phyloP scores from a whole-genome alignment of 1,284 basidiomycete species.

The Termitomyces sp. region DNA sequence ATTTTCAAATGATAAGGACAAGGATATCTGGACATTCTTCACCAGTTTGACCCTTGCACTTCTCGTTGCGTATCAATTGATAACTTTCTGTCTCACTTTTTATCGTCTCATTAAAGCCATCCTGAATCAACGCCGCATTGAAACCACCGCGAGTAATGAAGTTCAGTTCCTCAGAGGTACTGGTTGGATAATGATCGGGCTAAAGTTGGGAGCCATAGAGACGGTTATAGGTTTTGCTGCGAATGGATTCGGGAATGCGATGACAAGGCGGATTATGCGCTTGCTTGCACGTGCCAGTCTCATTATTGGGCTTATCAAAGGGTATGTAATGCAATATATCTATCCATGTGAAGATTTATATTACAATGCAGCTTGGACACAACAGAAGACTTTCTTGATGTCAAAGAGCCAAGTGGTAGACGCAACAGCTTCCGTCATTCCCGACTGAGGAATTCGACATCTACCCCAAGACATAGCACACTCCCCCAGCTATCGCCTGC shows the following conservation, averaged over 20 bases:
- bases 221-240: constrained; percentile 57
- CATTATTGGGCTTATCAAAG: constrained; percentile 58
- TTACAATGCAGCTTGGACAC: constrained; percentile 37
- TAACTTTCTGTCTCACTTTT: constrained; percentile 53
- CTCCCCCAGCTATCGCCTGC: constrained; percentile 47
- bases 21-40: constrained; percentile 49
- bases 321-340: constrained; percentile 38
- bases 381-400: constrained; percentile 36
- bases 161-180: constrained; percentile 52
- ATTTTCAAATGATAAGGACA: constrained; percentile 33
- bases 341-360: background rate
- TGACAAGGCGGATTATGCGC: constrained; percentile 55
- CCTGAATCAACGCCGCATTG: constrained; percentile 46
- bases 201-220: constrained; percentile 61
- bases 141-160: constrained; percentile 39
- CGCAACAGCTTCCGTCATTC: constrained; percentile 27
- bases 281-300: constrained; percentile 48
- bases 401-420: constrained; percentile 29
- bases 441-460: constrained; percentile 39
- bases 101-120: constrained; percentile 49
- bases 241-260: constrained; percentile 43
- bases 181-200: constrained; percentile 54
- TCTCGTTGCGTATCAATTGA: constrained; percentile 49
- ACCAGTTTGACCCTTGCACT: constrained; percentile 54
- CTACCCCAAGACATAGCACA: constrained; percentile 49